Evolutionary conservation across 305 asterid genomes (phyloP), one percentile per base, ranked within the genome.

Genomic region (Fraxinus platypoda): DNA sequence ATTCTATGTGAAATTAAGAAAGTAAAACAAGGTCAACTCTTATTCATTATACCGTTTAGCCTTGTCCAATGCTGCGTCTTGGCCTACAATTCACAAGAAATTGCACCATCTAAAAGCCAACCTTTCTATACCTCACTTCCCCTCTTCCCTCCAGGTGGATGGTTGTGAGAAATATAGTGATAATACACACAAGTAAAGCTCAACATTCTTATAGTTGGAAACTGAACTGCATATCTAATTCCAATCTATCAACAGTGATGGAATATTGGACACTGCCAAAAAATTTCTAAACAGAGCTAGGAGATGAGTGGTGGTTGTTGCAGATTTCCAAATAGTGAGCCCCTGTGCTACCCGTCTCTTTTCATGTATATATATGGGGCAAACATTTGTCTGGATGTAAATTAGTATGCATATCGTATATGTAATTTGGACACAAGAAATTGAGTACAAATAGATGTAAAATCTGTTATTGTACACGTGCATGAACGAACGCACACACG

Each of bases 181-280:
- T 76, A 49, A 43, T 33, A 5, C 38, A 19, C 6, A 33, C 25
- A n/a, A 15, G 33, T 68, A 75, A 33, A 74, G 19, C 15, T 28
- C 7, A 49, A 13, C 8, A 26, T 26, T 23, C 43, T 52, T 64
- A n/a, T 74, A 21, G 73, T 71, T 64, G 74, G 80, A 37, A 6
- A 57, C 79, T 23, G 66, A 80, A 7, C 19, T 23, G 26, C 52
- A 31, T 15, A 73, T 35, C 37, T 62, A 64, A 41, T 43, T 71
- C 64, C 70, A 59, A 19, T 74, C 35, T 38, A 80, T 54, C 43
- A 54, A 59, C 70, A 23, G 68, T 80, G 72, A 82, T 66, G 57
- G 66, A 25, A 49, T 64, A 23, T 82, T 79, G 62, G 23, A 49
- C 76, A 12, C 70, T 82, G 54, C 75, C 78, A 81, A 85, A 89